Base-by-base conservation (phyloP, 129 eudicot genomes). In the Arctium minus region DNA sequence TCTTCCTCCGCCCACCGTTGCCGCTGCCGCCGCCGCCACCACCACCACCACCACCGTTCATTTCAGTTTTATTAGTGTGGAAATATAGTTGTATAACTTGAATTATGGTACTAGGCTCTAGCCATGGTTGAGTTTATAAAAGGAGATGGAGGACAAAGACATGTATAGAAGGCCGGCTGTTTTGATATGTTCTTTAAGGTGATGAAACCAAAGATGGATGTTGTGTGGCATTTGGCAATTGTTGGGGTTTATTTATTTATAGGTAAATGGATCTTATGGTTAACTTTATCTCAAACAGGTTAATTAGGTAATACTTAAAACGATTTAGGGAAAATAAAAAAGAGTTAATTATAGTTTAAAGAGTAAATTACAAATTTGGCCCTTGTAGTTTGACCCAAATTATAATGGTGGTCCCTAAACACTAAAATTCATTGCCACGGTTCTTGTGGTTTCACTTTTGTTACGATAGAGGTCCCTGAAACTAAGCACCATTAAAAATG, bases 161-260 rank as follows among this genome's bases (percentile, higher is more conserved):
- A 9, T 70, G 75, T 27, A 33, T 5, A 84, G 46, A 62, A 27
- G 80, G 87, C 87, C 87, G 87, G 87, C 87, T 44, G 29, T 8
- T 79, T 72, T 84, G 70, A 84, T 60, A 65, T 60, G 73, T 72
- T 35, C 46, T 42, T 73, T 73, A 84, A 73, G 83, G 84, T 79
- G 84, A 84, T 79, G 80, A 74, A 84, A 84, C 84, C 87, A 84
- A 84, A 79, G 87, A 73, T 12, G 74, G 27, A 33, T 79, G 80
- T 80, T 42, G 73, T 79, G 76, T 73, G 35, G 75, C 87, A 79
- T 79, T 73, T 84, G 87, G 84, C 84, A 65, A 50, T 50, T 50
- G 71, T 72, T 71, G 35, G 35, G 67, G 33, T 17, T n/a, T 60
- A 18, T 10, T 46, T 10, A 46, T 46, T 46, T 46, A 46, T 33